phyloP scores from a whole-genome alignment of 2,329 filamentous ascomycete species.

The Apiospora rasikravindrae region DNA sequence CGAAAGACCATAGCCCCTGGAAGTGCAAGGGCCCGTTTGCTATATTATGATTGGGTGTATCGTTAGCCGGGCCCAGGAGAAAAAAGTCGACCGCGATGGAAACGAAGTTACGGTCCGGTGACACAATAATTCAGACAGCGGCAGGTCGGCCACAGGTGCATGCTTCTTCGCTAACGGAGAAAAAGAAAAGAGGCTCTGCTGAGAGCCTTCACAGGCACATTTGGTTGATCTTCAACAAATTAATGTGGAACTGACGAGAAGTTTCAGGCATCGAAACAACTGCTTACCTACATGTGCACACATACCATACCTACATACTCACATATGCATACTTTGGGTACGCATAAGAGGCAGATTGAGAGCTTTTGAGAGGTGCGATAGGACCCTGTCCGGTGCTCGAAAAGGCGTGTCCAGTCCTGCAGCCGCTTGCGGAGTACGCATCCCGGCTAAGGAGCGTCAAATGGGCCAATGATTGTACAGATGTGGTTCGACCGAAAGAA shows the following conservation, averaged over 20 bases:
- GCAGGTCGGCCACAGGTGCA: neutral
- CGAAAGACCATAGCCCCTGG: slow-evolving; percentile 6
- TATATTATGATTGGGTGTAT: neutral
- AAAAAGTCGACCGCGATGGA: neutral
- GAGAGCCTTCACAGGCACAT: neutral
- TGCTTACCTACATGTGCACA: neutral
- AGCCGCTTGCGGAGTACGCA: neutral
- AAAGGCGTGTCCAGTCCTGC: neutral
- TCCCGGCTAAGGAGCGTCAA: neutral
- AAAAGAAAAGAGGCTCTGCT: neutral
- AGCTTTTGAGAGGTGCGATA: neutral
- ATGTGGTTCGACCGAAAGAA: neutral
- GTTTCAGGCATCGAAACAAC: neutral
- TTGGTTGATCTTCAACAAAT: neutral
- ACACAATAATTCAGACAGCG: neutral
- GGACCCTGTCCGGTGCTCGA: neutral
- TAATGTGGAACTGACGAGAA: neutral
- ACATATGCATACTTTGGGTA: neutral
- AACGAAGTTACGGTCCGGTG: neutral
- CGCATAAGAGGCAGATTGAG: neutral
- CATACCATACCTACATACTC: neutral
- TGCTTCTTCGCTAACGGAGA: neutral
- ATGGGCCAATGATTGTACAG: neutral
- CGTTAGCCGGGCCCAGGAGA: neutral
- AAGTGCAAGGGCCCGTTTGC: slow-evolving; percentile 2